Base-by-base conservation (phyloP, 495 filamentous ascomycete species). In the Podospora fimiseda region DNA sequence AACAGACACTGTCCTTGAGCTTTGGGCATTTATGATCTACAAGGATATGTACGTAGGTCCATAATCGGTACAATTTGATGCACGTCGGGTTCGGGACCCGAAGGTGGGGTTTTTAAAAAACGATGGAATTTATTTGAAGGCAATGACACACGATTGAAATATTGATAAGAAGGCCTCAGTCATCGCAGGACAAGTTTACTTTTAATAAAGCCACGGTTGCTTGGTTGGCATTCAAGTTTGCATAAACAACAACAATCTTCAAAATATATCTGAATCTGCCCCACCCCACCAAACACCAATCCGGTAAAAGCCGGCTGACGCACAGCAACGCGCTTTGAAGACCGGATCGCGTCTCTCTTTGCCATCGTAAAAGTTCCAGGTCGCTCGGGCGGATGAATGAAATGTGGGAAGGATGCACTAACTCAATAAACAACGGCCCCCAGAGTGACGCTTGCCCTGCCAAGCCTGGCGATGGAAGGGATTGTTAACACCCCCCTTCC, bases 341-440 rank as follows among this genome's bases (percentile, higher is more conserved):
- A 11, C 11, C 27, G 27, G 27, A 11, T 33, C 27, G 27, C 27
- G 27, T 33, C 27, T 33, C 11, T 33, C 27, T 15, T 47, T 15
- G 7, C n/a, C 39, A 30, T 36, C 27, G 18, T 15, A 3, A 37
- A 22, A n/a, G 30, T 33, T 33, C 27, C 27, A 33, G 27, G 27
- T 33, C 11, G 27, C 19, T 44, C 14, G 19, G 9, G 6, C 11
- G 22, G 22, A 44, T 20, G 18, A 21, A 22, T 9, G 9, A 3
- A 33, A 47, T 39, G 41, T 54, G 53, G 52, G 21, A 36, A 53
- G 51, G 54, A 53, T 39, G 48, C 44, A 47, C 53, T 52, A 52
- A 20, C 46, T 20, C 53, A 18, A 41, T 41, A 41, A 41, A 55
- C 38, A 50, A 14, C 15, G 8, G 40, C 46, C n/a, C 46, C 16